Conservation (phyloP, 179 eudicot species). For the Silene coronaria region DNA sequence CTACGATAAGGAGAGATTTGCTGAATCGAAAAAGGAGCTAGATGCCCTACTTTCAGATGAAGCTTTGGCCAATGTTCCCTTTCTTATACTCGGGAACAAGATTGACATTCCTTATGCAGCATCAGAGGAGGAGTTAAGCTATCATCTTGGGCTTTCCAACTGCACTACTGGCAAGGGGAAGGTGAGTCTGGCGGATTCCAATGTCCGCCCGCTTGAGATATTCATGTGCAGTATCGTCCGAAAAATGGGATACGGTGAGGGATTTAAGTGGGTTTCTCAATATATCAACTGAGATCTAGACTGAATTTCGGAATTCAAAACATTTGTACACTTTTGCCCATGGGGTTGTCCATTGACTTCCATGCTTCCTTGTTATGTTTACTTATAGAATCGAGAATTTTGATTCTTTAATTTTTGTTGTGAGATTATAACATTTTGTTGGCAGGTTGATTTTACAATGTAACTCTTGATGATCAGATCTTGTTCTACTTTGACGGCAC, state of each 20-base stretch:
- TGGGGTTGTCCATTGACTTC: slow-evolving; percentile 12
- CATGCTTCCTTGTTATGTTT: slow-evolving; percentile 11
- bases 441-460: slow-evolving; percentile 24
- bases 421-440: slow-evolving; percentile 12
- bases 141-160: slow-evolving; percentile 27
- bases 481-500: slow-evolving; percentile 14
- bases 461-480: slow-evolving; percentile 12
- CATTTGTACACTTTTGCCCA: not conserved
- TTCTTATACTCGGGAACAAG: slow-evolving; percentile 42
- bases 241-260: slow-evolving; percentile 45
- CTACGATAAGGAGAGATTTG: slow-evolving; percentile 37
- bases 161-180: slow-evolving; percentile 41
- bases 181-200: slow-evolving; percentile 26
- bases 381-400: slow-evolving; percentile 22
- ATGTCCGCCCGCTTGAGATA: slow-evolving; percentile 35
- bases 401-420: slow-evolving; percentile 33
- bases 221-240: slow-evolving; percentile 45
- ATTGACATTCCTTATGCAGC: slow-evolving; percentile 38
- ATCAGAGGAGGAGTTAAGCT: slow-evolving; percentile 35
- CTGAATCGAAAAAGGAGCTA: slow-evolving; percentile 35
- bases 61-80: slow-evolving; percentile 32
- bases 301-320: not conserved
- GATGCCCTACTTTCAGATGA: slow-evolving; percentile 39
- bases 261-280: slow-evolving; percentile 41
- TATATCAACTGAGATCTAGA: slow-evolving; percentile 32